These are phyloP conservation scores for Trametes maxima DNA, from an alignment of 768 basidiomycete species.

Conservation along the genomic window DNA sequence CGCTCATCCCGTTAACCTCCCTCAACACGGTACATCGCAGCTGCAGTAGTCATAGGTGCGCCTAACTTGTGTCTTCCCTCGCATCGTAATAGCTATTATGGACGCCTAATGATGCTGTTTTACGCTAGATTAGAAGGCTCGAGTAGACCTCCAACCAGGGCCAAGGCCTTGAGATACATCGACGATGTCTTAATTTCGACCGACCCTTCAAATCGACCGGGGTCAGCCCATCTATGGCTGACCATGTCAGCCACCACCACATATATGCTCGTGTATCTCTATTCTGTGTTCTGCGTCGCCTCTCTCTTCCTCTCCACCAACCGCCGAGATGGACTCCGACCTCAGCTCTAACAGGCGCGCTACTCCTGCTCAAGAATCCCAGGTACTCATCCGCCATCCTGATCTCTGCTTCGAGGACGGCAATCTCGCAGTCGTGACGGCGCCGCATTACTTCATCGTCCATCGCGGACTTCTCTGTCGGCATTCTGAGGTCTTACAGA, in stretches of 20 bases:
- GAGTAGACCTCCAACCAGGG: no score
- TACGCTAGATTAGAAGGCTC: no score
- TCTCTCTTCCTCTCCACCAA: not conserved
- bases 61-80: no score
- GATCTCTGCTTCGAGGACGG: constrained; percentile 67
- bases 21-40: no score
- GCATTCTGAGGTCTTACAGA: constrained; percentile 56
- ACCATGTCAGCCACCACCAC: not conserved
- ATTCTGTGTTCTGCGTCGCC: not conserved
- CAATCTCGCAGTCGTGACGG: constrained; percentile 65
- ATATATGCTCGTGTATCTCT: no score
- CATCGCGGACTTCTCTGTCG: constrained; percentile 66
- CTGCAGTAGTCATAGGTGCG: no score
- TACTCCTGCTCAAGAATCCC: constrained; percentile 17
- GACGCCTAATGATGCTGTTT: no score
- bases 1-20: no score
- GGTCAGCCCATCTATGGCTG: not conserved
- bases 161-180: no score
- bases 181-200: no score
- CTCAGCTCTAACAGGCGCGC: constrained; percentile 34
- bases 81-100: no score
- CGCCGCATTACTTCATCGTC: constrained; percentile 63
- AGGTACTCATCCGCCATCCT: constrained; percentile 30
- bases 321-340: constrained; percentile 22
- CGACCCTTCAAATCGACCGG: not conserved